phyloP scores from a whole-genome alignment of 2,329 filamentous ascomycete genomes.

The Orbilia blumenaviensis region DNA sequence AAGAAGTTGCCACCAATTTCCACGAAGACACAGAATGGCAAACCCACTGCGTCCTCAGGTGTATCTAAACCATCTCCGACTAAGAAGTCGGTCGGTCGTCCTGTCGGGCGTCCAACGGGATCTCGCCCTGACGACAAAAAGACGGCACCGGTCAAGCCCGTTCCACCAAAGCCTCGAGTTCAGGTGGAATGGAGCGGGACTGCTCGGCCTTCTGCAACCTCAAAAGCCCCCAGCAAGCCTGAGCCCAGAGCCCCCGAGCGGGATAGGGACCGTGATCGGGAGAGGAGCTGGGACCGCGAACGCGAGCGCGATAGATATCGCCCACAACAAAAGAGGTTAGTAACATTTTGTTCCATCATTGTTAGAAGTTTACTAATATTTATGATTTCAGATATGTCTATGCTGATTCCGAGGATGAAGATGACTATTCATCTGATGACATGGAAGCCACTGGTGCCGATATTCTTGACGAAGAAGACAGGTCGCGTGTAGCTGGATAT shows the following conservation, averaged over 20 bases:
- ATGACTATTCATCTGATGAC: constrained; percentile 56
- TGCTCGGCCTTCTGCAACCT: constrained; percentile 31
- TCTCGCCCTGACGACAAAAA: constrained; percentile 17
- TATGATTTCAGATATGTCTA: constrained; percentile 55
- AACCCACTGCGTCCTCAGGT: not conserved
- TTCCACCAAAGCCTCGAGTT: constrained; percentile 4
- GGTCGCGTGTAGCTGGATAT: constrained; percentile 51
- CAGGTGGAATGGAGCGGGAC: constrained; percentile 44
- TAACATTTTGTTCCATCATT: not conserved
- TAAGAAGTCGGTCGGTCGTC: constrained; percentile 16
- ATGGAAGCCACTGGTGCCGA: constrained; percentile 58
- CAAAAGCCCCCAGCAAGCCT: constrained; percentile 26
- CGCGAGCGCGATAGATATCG: constrained; percentile 21
- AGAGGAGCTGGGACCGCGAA: constrained; percentile 29
- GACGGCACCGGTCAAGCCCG: constrained; percentile 22
- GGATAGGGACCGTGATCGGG: constrained; percentile 7
- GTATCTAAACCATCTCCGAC: constrained; percentile 13
- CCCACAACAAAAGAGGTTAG: constrained; percentile 21
- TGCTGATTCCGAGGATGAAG: constrained; percentile 52
- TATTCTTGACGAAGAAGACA: constrained; percentile 57
- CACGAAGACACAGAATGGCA: not conserved
- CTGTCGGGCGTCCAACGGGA: not conserved
- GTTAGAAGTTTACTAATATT: not conserved
- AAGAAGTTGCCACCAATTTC: constrained; percentile 24
- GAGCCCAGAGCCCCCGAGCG: not conserved